A percentile compares a stretch with the other conserved stretches of the same genome.
These are phyloP conservation scores for Periglandula ipomoeae DNA, from an alignment of 2,329 filamentous ascomycete species.

Conservation along the genomic window DNA sequence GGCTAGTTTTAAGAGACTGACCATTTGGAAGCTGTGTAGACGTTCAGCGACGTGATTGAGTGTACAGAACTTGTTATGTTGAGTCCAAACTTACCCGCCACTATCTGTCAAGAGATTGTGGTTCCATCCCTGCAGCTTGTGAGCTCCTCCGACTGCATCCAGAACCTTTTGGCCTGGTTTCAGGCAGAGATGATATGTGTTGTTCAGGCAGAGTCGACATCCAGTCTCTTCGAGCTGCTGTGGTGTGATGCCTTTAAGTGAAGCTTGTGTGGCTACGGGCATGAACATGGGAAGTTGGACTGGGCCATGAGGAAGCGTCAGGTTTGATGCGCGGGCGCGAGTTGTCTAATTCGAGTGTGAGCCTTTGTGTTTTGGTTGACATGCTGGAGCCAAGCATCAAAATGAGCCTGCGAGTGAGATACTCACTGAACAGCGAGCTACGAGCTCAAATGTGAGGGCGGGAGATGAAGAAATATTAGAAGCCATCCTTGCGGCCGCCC, in stretches of 20 bases:
- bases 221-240: constrained; percentile 84
- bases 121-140: constrained; percentile 90
- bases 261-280: constrained; percentile 96
- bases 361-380: no score
- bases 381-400: background rate
- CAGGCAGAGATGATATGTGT: constrained; percentile 92
- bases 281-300: constrained; percentile 93
- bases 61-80: background rate
- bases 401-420: background rate
- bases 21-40: constrained; percentile 89
- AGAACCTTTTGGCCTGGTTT: constrained; percentile 90
- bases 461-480: constrained; percentile 45
- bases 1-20: constrained; percentile 85
- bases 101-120: constrained; percentile 87
- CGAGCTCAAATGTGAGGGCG: constrained; percentile 69
- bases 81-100: constrained; percentile 46
- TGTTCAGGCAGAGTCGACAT: constrained; percentile 89
- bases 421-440: constrained; percentile 72
- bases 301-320: constrained; percentile 83
- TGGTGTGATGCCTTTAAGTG: constrained; percentile 87
- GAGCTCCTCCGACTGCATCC: constrained; percentile 81
- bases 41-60: background rate
- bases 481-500: constrained; percentile 35
- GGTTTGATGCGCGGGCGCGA: constrained; percentile 79
- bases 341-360: constrained; percentile 56